Evolutionary conservation across 2,329 filamentous ascomycete species (phyloP), one percentile per base, ranked within the genome.

Genomic region (Pseudocercospora pini-densiflorae): DNA sequence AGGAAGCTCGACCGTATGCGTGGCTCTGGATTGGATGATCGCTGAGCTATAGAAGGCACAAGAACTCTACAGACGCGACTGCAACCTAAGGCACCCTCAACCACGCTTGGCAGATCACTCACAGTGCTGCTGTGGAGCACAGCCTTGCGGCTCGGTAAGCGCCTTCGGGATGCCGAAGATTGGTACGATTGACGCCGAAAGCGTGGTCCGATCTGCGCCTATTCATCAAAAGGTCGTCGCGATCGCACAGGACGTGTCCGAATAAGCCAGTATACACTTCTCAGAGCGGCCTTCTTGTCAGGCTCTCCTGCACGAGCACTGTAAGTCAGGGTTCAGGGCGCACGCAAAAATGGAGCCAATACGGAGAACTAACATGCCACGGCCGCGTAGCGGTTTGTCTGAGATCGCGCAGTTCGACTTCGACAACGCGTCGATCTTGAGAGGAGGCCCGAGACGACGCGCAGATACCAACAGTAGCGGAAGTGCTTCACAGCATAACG

Each of bases 91-190:
- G 40, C 40, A 43, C 40, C 40, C 19, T 1, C 1, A 4, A 24
- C 27, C 2, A 9, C 8, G 47, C 47, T 51, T 51, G 23, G 19
- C 47, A 16, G 24, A 24, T 16, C 23, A 31, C 4, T n/a, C 10
- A 8, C 9, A 16, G n/a, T 21, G n/a, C 5, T 9, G 5, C 1
- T 14, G 27, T 58, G 29, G 54, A 40, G 6, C 31, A 24, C 33
- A 58, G 29, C 55, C 16, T 19, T 58, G 53, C 55, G n/a, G 33
- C 23, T 58, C 31, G 33, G 55, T 58, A 36, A 40, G 55, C 55
- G n/a, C 33, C 31, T 51, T 24, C 55, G 55, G 55, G 55, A 58
- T 58, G 7, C 31, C 55, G 33, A 58, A 58, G 55, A 19, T 14
- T 57, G 23, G 27, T 43, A 19, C n/a, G 33, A 23, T 23, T 21